These are phyloP conservation scores for Fusarium sororula DNA, from an alignment of 2,329 filamentous ascomycete genomes.

Conservation along the genomic window DNA sequence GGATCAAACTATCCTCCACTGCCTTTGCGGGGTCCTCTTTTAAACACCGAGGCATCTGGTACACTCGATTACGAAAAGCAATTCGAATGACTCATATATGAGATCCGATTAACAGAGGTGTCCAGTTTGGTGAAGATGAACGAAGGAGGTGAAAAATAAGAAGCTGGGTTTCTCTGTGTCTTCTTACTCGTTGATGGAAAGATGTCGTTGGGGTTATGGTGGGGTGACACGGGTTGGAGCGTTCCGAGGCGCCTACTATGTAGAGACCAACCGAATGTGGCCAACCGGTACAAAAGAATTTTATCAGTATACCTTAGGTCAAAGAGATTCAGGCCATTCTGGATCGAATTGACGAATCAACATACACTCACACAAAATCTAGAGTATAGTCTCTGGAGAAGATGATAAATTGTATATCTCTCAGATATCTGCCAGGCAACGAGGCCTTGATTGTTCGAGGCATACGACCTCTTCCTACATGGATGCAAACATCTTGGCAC, in stretches of 20 bases:
- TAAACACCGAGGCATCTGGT: background rate
- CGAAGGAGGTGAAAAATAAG: background rate
- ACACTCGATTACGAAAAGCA: background rate
- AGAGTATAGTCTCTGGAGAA: background rate
- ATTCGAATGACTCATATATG: background rate
- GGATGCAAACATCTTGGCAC: background rate
- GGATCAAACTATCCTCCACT: background rate
- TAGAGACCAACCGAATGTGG: slow-evolving; percentile 12
- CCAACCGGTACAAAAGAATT: background rate
- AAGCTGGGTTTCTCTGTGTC: background rate
- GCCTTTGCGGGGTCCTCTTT: slow-evolving; percentile 11
- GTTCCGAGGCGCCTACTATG: slow-evolving; percentile 14
- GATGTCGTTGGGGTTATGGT: slow-evolving; percentile 32
- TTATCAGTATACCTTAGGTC: background rate
- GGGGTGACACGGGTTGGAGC: slow-evolving; percentile 32
- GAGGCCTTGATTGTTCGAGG: background rate
- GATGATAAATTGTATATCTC: background rate
- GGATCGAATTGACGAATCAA: background rate
- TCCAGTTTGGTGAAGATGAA: background rate
- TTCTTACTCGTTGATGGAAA: slow-evolving; percentile 10
- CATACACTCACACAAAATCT: background rate
- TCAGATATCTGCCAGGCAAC: background rate
- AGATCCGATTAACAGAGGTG: background rate
- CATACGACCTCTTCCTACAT: background rate
- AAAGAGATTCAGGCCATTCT: background rate